Evolutionary conservation across 2,329 filamentous ascomycete genomes (phyloP), one percentile per base, ranked within the genome.

Genomic region (Paecilomyces formosus): DNA sequence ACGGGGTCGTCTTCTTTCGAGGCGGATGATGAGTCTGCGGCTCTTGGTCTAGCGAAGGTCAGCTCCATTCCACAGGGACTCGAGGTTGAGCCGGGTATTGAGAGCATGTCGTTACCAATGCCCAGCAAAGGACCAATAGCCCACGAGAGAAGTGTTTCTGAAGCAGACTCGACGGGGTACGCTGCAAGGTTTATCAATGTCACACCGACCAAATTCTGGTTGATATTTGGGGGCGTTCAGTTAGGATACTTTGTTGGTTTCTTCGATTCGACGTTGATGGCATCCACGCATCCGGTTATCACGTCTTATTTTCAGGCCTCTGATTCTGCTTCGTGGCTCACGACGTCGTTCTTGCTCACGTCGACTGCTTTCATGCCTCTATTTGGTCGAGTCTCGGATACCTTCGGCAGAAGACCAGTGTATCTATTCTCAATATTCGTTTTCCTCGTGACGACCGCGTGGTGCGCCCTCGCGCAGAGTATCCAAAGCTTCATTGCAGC

Each of bases 181-280:
- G 66, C 66, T 7, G 60, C 68, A 8, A 70, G 72, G 12, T 76
- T 75, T 55, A 71, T 74, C 49, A 69, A 74, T 55, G 69, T 76
- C 12, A 72, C 71, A 0, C 71, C 72, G 1, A 64, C 65, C 12
- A 77, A 80, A 30, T 89, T 89, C 74, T 85, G 83, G 81, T 68
- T 84, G 60, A 82, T 88, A 58, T 89, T 88, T 67, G 64, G 74
- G 5, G 81, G 82, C 55, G 78, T 88, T 53, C 73, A 88, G 61
- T 68, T 81, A n/a, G 78, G 79, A 3, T 83, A 83, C 66, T 82
- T 87, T 61, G 72, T 79, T 57, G 75, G 71, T 8, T 85, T 80
- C 69, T 92, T 93, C 68, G 90, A 93, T 76, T 82, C 84, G 11
- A 93, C 89, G 3, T 82, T 93, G 63, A 92, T 93, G 88, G 88